These are phyloP conservation scores for Aspergillus cristatus DNA, from an alignment of 495 filamentous ascomycete species.

Conservation along the genomic window DNA sequence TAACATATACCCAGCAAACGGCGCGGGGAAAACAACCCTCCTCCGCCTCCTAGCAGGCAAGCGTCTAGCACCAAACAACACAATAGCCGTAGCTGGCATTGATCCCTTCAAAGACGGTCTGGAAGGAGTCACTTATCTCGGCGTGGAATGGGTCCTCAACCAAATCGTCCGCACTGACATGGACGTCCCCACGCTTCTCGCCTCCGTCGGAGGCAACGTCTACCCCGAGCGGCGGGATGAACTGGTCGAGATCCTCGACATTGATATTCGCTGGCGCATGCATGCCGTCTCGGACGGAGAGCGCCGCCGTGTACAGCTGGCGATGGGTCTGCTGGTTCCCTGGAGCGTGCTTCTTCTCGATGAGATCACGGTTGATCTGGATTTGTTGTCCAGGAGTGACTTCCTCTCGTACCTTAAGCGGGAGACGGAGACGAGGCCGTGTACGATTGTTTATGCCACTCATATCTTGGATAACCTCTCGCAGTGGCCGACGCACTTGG, in stretches of 20 bases:
- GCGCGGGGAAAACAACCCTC: conserved; percentile 94
- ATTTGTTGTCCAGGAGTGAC: conserved; percentile 70
- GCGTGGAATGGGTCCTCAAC: conserved; percentile 98
- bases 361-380: conserved; percentile 95
- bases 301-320: conserved; percentile 81
- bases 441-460: conserved; percentile 94
- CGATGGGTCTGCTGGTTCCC: conserved; percentile 90
- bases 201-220: conserved; percentile 75
- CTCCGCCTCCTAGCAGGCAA: conserved; percentile 88
- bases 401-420: conserved; percentile 81
- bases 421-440: conserved; percentile 73
- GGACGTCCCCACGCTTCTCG: conserved; percentile 73
- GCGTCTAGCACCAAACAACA: conserved; percentile 68
- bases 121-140: conserved; percentile 93
- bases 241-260: conserved; percentile 78
- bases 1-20: conserved; percentile 58
- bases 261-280: conserved; percentile 89
- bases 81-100: conserved; percentile 64
- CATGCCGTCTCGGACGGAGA: conserved; percentile 91
- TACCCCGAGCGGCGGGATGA: conserved; percentile 78
- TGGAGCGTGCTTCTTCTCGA: conserved; percentile 89
- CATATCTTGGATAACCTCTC: conserved; percentile 93
- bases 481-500: conserved; percentile 88
- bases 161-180: conserved; percentile 93
- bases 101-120: conserved; percentile 86